Conservation (phyloP, 768 basidiomycete genomes). For the Brasilioporus rufonigricans region DNA sequence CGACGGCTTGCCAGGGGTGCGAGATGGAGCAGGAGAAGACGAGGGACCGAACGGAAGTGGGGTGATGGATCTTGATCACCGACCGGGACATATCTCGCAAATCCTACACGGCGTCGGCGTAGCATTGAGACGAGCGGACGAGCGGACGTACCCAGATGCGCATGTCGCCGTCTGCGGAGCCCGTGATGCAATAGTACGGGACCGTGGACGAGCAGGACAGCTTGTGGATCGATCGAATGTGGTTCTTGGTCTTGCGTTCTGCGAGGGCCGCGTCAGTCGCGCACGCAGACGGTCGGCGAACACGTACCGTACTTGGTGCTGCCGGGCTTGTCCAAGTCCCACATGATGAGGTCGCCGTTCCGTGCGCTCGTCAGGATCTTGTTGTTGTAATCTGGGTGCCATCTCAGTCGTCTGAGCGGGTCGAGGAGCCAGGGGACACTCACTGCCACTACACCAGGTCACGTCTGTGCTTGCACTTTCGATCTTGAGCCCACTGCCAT, state of each 20-base stretch:
- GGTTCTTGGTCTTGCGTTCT: conserved; percentile 69
- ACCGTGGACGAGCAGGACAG: conserved; percentile 66
- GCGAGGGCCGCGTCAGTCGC: conserved; percentile 6
- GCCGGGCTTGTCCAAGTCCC: conserved; percentile 72
- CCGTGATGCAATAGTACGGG: conserved; percentile 72
- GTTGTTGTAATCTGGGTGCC: conserved; percentile 56
- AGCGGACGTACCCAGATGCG: conserved; percentile 70
- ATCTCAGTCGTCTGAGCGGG: not conserved
- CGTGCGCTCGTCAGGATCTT: conserved; percentile 79
- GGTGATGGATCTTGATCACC: conserved; percentile 67
- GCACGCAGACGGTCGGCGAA: conserved; percentile 5
- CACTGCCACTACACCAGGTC: conserved; percentile 73
- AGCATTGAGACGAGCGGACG: not conserved
- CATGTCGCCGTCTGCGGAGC: conserved; percentile 77
- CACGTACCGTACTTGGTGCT: conserved; percentile 66
- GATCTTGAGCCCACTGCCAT: conserved; percentile 71
- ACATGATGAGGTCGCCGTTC: conserved; percentile 81
- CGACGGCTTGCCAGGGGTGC: conserved; percentile 43
- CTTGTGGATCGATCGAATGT: conserved; percentile 69
- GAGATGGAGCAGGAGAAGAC: conserved; percentile 67
- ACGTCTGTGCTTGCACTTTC: conserved; percentile 79
- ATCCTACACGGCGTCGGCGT: conserved; percentile 45
- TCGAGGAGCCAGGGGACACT: conserved; percentile 22
- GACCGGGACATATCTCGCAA: conserved; percentile 69
- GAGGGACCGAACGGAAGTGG: conserved; percentile 64